phyloP scores from a whole-genome alignment of 192 early-diverging fungal genomes.

The Obelidium mucronatum region DNA sequence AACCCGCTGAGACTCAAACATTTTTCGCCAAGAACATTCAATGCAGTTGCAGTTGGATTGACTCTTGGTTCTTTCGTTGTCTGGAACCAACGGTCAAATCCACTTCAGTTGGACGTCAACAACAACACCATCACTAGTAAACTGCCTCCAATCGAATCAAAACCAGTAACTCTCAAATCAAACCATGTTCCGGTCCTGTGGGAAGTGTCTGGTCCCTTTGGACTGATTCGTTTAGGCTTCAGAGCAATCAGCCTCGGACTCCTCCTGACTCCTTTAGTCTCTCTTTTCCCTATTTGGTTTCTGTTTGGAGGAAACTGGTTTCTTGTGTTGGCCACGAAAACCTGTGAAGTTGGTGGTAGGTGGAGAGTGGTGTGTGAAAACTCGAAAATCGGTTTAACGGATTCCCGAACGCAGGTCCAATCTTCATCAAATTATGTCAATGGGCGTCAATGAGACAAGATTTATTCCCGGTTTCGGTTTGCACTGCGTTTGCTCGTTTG shows the following conservation, averaged over 20 bases:
- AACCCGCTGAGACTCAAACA: too few species aligned
- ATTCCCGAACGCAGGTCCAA: slow-evolving; percentile 88
- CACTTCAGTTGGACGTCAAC: not conserved
- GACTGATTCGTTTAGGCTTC: not conserved
- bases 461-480: slow-evolving; percentile 81
- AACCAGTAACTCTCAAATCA: not conserved
- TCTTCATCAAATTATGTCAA: slow-evolving; percentile 92
- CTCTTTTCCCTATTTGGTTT: slow-evolving; percentile 3
- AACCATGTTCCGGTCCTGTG: not conserved
- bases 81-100: not conserved
- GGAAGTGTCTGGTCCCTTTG: not conserved
- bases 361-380: slow-evolving; percentile 73
- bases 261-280: not conserved
- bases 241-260: not conserved
- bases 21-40: too few species aligned
- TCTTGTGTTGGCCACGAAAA: slow-evolving; percentile 10
- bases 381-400: slow-evolving; percentile 75
- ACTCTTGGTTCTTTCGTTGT: not conserved
- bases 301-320: slow-evolving; percentile 12
- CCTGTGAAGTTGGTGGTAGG: not conserved
- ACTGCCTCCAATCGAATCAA: not conserved
- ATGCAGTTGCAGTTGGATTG: not conserved
- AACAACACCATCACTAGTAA: not conserved
- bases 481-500: slow-evolving; percentile 74
- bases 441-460: slow-evolving; percentile 94